Evolutionary conservation across 306 rosid species (phyloP), one percentile per base, ranked within the genome.

Genomic region (Ormosia semicastrata): DNA sequence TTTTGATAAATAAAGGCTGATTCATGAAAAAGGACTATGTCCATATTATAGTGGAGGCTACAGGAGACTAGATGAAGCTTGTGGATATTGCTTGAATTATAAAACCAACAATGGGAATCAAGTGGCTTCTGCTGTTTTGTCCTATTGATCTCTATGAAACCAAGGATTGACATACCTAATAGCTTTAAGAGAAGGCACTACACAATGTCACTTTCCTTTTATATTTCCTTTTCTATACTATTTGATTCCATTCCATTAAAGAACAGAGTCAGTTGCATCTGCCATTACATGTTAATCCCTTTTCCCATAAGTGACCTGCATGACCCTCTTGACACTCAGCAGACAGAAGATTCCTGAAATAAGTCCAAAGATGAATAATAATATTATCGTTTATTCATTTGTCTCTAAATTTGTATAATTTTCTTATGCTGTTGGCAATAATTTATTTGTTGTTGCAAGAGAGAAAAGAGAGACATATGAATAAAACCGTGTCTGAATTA

Each of bases 361-460:
- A 50, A 4, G 57, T 14, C 24, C 24, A 14, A 50, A 50, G 57
- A 50, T 52, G 15, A 14, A 52, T n/a, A 52, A 8, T 4, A n/a
- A 52, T 52, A n/a, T 52, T n/a, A 14, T 52, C 3, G 24, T 52
- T n/a, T 52, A 52, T 52, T n/a, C 24, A 14, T 52, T 52, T 14
- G n/a, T n/a, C 7, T 52, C 18, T 24, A 52, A 52, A 52, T 49
- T 49, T 70, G 8, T 56, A n/a, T n/a, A n/a, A 15, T 53, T 58
- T 76, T 59, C 34, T 70, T 69, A 39, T 69, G 33, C 46, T 66
- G 37, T 59, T 75, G 39, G 40, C 52, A 75, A 53, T 56, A 75
- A 24, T 80, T 50, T 85, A 41, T 46, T 9, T 53, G 57, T 24
- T 58, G 24, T 24, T 24, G 24, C 0, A 24, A 24, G 24, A 24